Percentiles rank a stretch among this genome's conserved stretches.
Evolutionary conservation across 176 grass and related monocot genomes (phyloP).

Genomic region (Poa pratensis): DNA sequence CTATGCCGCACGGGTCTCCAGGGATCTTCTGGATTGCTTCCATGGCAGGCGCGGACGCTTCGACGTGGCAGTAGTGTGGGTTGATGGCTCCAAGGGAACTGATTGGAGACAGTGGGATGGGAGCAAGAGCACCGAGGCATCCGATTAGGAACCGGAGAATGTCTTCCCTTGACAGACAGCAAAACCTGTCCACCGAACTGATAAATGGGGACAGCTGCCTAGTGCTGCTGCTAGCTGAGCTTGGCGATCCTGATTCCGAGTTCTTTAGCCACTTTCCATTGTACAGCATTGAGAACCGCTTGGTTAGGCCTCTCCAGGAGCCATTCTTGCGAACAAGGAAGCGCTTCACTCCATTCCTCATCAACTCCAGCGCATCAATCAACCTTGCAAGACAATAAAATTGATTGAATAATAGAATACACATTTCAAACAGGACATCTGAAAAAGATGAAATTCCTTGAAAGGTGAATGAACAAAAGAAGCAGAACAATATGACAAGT

Average conservation of each 20-base stretch:
- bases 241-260: constrained; percentile 55
- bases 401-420: constrained; percentile 15
- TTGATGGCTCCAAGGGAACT: constrained; percentile 76
- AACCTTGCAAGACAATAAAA: constrained; percentile 55
- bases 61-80: constrained; percentile 54
- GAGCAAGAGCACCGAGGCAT: constrained; percentile 89
- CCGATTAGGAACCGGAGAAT: constrained; percentile 88
- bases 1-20: constrained; percentile 69
- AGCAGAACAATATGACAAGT: neutral
- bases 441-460: neutral
- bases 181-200: constrained; percentile 61
- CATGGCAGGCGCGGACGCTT: constrained; percentile 68
- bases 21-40: constrained; percentile 71
- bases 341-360: constrained; percentile 90
- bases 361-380: constrained; percentile 91
- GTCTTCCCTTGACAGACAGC: constrained; percentile 90
- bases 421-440: neutral
- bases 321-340: constrained; percentile 89
- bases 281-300: constrained; percentile 86
- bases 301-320: constrained; percentile 77
- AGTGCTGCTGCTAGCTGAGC: constrained; percentile 44
- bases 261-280: constrained; percentile 91
- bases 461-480: neutral
- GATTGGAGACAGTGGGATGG: constrained; percentile 78
- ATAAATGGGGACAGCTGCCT: constrained; percentile 32